A percentile compares a stretch with the other conserved stretches of the same genome.
Evolutionary conservation across 2,329 filamentous ascomycete genomes (phyloP).

Genomic region (Immersiporthe knoxdaviesiana): DNA sequence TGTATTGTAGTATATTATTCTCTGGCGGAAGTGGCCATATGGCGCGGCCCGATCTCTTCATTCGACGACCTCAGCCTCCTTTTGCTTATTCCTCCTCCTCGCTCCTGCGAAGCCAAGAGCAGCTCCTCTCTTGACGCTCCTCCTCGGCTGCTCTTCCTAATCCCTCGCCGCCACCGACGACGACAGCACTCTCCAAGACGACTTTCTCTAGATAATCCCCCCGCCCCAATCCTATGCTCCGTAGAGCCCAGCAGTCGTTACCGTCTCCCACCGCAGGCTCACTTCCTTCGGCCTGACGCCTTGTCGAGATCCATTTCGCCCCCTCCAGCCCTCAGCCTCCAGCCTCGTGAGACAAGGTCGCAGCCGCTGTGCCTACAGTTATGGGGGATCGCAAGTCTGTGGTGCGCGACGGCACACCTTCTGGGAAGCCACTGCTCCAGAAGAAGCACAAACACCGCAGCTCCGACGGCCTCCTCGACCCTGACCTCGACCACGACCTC

Average conservation of each 20-base stretch:
- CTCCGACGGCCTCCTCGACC: constrained; percentile 21
- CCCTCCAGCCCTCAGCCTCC: too few species aligned
- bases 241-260: not conserved
- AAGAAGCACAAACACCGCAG: constrained; percentile 28
- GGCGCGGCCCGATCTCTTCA: constrained; percentile 14
- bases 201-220: not conserved
- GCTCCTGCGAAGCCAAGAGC: not conserved
- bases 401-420: constrained; percentile 19
- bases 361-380: not conserved
- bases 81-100: not conserved
- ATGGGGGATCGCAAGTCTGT: constrained; percentile 23
- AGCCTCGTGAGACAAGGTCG: not conserved
- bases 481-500: constrained; percentile 30
- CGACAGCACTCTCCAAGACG: not conserved
- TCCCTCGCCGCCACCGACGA: not conserved
- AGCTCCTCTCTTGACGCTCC: not conserved
- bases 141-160: not conserved
- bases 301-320: not conserved
- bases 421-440: constrained; percentile 27
- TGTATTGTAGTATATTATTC: constrained; percentile 5
- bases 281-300: not conserved
- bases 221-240: not conserved
- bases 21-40: constrained; percentile 22
- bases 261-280: not conserved
- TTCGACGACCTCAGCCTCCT: constrained; percentile 11